Percentiles rank a stretch among this genome's conserved stretches.
These are phyloP conservation scores for Fusarium keratoplasticum DNA, from an alignment of 2,329 filamentous ascomycete species.

Conservation along the genomic window DNA sequence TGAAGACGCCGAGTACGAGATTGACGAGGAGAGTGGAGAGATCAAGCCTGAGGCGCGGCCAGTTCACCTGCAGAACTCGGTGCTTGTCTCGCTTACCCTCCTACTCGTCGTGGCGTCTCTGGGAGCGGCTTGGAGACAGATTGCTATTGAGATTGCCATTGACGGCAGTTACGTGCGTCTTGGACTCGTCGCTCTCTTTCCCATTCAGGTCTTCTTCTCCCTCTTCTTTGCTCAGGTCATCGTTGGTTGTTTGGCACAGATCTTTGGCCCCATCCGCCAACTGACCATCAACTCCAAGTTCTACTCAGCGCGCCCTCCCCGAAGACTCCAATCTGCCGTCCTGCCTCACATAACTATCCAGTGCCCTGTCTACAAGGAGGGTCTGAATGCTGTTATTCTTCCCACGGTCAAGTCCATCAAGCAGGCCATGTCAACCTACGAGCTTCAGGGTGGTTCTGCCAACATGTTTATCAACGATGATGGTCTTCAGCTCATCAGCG, in stretches of 20 bases:
- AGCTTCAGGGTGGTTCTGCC: constrained; percentile 80
- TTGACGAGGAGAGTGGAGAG: constrained; percentile 80
- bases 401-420: constrained; percentile 84
- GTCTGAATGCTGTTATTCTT: constrained; percentile 77
- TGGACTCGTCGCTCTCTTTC: constrained; percentile 73
- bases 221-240: constrained; percentile 86
- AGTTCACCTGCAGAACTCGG: constrained; percentile 76
- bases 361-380: constrained; percentile 90
- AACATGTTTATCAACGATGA: constrained; percentile 84
- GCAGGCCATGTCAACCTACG: constrained; percentile 80
- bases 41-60: constrained; percentile 72
- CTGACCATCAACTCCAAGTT: constrained; percentile 82
- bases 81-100: constrained; percentile 75
- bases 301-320: constrained; percentile 79
- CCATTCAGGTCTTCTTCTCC: constrained; percentile 83
- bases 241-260: constrained; percentile 79
- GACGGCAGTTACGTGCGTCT: constrained; percentile 73
- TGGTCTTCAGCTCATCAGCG: constrained; percentile 74
- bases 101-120: constrained; percentile 73
- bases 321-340: constrained; percentile 65
- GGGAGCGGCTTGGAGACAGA: constrained; percentile 75
- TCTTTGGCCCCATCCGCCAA: constrained; percentile 80
- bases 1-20: constrained; percentile 62
- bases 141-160: constrained; percentile 75
- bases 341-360: constrained; percentile 85